A percentile compares a stretch with the other conserved stretches of the same genome.
These are phyloP conservation scores for Apiospora sp. DNA, from an alignment of 2,329 filamentous ascomycete genomes.

Conservation along the genomic window DNA sequence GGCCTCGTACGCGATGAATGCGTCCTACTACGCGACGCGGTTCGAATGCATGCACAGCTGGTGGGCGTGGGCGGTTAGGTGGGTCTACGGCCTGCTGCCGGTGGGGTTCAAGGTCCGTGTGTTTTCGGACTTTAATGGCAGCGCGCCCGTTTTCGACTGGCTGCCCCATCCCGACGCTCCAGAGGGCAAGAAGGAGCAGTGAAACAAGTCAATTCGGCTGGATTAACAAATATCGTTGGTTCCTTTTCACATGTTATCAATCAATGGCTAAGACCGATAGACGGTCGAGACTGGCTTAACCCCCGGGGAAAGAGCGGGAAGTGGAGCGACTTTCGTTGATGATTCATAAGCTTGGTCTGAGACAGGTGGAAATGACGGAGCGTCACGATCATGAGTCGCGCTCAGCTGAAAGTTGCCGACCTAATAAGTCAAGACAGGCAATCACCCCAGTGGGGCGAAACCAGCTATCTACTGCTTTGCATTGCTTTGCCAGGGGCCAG, in stretches of 20 bases:
- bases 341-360: background rate
- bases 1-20: conserved; percentile 29
- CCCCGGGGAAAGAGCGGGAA: background rate
- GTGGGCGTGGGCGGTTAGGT: conserved; percentile 27
- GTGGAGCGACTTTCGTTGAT: background rate
- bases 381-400: conserved; percentile 16
- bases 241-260: background rate
- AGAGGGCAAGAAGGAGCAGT: background rate
- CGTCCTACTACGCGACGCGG: conserved; percentile 35
- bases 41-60: conserved; percentile 38
- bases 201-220: background rate
- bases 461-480: too few species aligned
- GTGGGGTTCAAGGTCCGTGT: background rate
- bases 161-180: background rate
- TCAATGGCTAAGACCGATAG: background rate
- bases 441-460: background rate
- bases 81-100: background rate
- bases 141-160: conserved; percentile 3
- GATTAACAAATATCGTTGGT: background rate
- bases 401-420: conserved; percentile 1
- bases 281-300: background rate
- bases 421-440: background rate
- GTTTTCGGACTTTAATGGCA: conserved; percentile 13
- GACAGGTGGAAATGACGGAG: conserved; percentile 12
- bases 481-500: too few species aligned